Percentiles rank a stretch among this genome's conserved stretches.
phyloP scores from a whole-genome alignment of 2,329 filamentous ascomycete genomes.

The Diaporthe ampelina region DNA sequence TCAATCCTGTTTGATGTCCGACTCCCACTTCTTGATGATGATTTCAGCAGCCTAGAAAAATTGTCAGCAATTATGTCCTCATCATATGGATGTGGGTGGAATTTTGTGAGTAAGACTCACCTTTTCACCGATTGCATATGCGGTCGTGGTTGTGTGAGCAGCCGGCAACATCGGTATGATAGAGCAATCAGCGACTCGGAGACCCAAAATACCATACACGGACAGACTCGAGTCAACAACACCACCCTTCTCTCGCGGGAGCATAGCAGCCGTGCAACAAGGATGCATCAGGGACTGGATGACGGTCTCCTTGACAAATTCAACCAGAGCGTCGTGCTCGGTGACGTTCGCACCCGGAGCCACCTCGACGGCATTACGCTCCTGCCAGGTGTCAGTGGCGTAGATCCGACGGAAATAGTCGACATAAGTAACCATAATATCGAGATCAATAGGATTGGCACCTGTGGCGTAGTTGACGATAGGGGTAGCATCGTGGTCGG shows the following conservation, averaged over 20 bases:
- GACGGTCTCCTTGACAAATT: constrained; percentile 8
- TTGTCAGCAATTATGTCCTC: neutral
- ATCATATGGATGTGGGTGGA: neutral
- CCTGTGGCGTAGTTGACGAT: constrained; percentile 22
- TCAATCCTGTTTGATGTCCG: neutral
- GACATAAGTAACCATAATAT: constrained; percentile 19
- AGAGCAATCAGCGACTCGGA: constrained; percentile 5
- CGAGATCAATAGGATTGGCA: constrained; percentile 1
- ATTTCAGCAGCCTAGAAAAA: constrained; percentile 3
- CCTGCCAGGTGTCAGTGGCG: neutral
- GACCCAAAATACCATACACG: constrained; percentile 9
- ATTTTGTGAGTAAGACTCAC: too few species aligned
- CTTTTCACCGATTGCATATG: constrained; percentile 22
- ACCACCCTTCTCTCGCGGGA: constrained; percentile 30
- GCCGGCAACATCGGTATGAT: constrained; percentile 16
- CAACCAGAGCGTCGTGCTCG: neutral
- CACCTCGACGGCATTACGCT: constrained; percentile 3
- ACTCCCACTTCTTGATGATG: neutral
- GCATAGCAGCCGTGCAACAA: constrained; percentile 26
- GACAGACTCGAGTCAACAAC: constrained; percentile 25
- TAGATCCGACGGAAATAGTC: constrained; percentile 16
- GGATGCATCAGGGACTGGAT: constrained; percentile 11
- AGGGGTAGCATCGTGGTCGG: constrained; percentile 10
- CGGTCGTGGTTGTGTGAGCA: constrained; percentile 17
- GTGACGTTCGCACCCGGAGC: neutral